Percentiles rank a stretch among this genome's conserved stretches.
phyloP scores from a whole-genome alignment of 2,329 filamentous ascomycete species.

The Trichophyton schoenleinii region DNA sequence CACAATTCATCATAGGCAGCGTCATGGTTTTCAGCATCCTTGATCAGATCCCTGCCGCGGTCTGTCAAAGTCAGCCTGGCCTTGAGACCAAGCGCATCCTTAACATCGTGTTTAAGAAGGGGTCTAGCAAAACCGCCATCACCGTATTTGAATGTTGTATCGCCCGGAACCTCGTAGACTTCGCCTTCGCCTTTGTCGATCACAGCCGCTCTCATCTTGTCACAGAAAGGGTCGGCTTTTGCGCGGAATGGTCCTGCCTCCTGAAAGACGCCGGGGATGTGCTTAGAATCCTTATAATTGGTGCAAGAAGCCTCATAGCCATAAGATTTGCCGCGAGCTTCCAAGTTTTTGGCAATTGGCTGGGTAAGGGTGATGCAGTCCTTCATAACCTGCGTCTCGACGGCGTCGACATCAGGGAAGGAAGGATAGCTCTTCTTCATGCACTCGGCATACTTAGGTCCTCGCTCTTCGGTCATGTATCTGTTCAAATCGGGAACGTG shows the following conservation, averaged over 20 bases:
- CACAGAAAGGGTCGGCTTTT: background rate
- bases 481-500: background rate
- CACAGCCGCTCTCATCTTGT: slow-evolving; percentile 1
- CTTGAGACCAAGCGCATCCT: background rate
- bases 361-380: background rate
- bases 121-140: background rate
- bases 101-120: background rate
- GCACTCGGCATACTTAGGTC: background rate
- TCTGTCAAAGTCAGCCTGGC: background rate
- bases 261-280: background rate
- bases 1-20: background rate
- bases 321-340: background rate
- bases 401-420: background rate
- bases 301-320: background rate
- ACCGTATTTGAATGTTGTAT: background rate
- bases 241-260: slow-evolving; percentile 1
- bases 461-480: background rate
- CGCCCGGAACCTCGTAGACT: background rate
- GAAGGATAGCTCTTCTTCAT: background rate
- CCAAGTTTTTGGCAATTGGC: background rate
- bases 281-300: background rate
- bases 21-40: background rate
- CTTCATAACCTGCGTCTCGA: background rate
- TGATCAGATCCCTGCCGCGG: background rate
- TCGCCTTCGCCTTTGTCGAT: background rate